phyloP scores from a whole-genome alignment of 2,329 filamentous ascomycete genomes.

The Elsinoe necatrix region DNA sequence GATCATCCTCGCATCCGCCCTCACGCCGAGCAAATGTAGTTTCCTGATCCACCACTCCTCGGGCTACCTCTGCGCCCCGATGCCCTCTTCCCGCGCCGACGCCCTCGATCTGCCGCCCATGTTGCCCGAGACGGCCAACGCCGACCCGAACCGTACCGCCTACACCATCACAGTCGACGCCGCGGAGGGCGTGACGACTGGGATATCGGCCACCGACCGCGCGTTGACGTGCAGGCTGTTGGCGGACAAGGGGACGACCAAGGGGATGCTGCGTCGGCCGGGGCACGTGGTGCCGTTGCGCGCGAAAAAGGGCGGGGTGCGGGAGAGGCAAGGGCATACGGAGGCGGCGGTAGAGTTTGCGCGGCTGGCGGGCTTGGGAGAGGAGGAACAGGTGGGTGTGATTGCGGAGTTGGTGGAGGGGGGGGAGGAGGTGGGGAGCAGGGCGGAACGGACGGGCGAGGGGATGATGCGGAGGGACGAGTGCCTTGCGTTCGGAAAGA shows the following conservation, averaged over 20 bases:
- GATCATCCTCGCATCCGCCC: conserved; percentile 78
- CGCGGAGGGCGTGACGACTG: conserved; percentile 65
- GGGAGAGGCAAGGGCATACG: conserved; percentile 75
- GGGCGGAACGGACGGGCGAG: conserved; percentile 52
- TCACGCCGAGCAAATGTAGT: conserved; percentile 85
- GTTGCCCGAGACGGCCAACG: conserved; percentile 59
- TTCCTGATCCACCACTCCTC: conserved; percentile 89
- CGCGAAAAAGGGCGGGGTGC: conserved; percentile 69
- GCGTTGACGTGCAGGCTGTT: conserved; percentile 71
- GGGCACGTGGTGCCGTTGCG: conserved; percentile 85
- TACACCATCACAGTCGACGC: conserved; percentile 89
- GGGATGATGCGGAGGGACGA: conserved; percentile 89
- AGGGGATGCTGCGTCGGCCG: conserved; percentile 64
- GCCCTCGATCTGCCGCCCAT: conserved; percentile 78
- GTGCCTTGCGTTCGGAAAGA: conserved; percentile 78
- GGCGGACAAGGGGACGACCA: conserved; percentile 53
- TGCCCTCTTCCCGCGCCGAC: conserved; percentile 60
- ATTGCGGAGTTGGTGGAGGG: conserved; percentile 92
- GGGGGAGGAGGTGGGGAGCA: conserved; percentile 55
- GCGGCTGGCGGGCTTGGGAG: conserved; percentile 60
- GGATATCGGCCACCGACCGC: conserved; percentile 83
- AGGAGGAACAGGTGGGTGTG: conserved; percentile 59
- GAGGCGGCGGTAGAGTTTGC: conserved; percentile 92
- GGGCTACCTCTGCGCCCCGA: conserved; percentile 83
- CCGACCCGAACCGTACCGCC: conserved; percentile 79